Base-by-base conservation (phyloP, 2,329 filamentous ascomycete genomes). In the Xylaria sp. region DNA sequence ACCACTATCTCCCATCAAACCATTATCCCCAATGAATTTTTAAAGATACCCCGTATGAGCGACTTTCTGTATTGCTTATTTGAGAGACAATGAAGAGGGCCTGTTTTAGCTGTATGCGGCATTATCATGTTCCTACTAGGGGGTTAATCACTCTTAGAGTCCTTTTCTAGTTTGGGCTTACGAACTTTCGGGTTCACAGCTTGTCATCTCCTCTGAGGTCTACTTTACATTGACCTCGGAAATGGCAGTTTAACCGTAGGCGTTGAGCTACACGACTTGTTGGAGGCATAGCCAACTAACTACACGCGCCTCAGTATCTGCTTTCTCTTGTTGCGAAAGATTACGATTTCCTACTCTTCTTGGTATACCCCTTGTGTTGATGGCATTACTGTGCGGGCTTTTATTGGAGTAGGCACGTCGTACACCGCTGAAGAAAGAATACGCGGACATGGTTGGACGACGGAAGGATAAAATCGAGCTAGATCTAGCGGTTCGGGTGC, bases 1-100 rank as follows among this genome's bases (percentile, higher is more conserved):
- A 51, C 87, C 87, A 2, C 78, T 91, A 42, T 91, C 89, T 67
- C 89, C 89, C 4, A 90, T 91, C 75, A 88, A 89, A 78, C 89
- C 89, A 49, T 79, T 91, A 56, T 91, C 88, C 42, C 89, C 89
- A 13, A 81, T 90, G 63, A 66, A 75, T 86, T 87, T 69, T 86
- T 90, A 54, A 72, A n/a, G 33, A 68, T 63, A 72, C 61, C 71
- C 74, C 48, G 28, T 65, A 74, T 65, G 17, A 67, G 56, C 59
- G 36, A 67, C 23, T 66, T 63, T 67, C 63, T 67, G 20, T 57
- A 58, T 60, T 69, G 36, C 38, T 56, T 66, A 66, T 64, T 48
- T 20, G 38, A 56, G n/a, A 20, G 65, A n/a, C 31, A 31, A 31
- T 40, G 10, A 23, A 51, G 40, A 28, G n/a, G 28, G 13, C 13